Evolutionary conservation across 2,329 filamentous ascomycete genomes (phyloP), one percentile per base, ranked within the genome.

Genomic region (Aspergillus fischeri): DNA sequence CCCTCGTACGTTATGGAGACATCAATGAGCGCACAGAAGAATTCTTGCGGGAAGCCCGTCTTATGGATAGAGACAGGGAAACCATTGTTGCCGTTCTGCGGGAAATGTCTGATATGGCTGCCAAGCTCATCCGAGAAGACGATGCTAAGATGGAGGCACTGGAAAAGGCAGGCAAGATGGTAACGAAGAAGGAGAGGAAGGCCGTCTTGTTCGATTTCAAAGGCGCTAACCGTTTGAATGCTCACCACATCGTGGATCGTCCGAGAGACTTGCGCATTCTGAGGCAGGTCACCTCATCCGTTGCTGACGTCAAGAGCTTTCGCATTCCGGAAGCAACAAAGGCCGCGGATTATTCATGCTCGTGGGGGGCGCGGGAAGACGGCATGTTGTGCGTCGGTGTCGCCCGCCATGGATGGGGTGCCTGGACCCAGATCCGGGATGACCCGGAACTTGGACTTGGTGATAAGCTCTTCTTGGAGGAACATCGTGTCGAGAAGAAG

Each of bases 141-240:
- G 78, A 82, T 49, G 80, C 81, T 32, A 80, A 84, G 58, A 77
- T 88, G 54, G 81, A 83, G 57, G 82, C 82, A 14, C 73, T 87
- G 65, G 90, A 94, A 73, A 86, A 80, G 24, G 80, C 89, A 61
- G 91, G 91, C 69, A 95, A 94, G 71, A 83, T 86, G 2, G 77
- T 95, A 54, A 96, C 93, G 0, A 97, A 97, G 79, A 99, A 99
- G 74, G 94, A 99, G 71, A 91, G 91, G 75, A 99, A 99, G 75
- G 94, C 94, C 0, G 91, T 99, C 20, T 80, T 99, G 48, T 97
- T 99, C 67, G 92, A 97, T 71, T 96, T 92, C 75, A 88, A 89
- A 49, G 91, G 92, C 55, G 88, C 97, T 52, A 96, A 96, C 75
- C 92, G 96, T 66, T 85, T 97, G 68, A 99, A 99, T 70, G 94